Evolutionary conservation across 192 early-diverging fungal genomes (phyloP), one percentile per base, ranked within the genome.

Genomic region (Gamsiella multidivaricata): DNA sequence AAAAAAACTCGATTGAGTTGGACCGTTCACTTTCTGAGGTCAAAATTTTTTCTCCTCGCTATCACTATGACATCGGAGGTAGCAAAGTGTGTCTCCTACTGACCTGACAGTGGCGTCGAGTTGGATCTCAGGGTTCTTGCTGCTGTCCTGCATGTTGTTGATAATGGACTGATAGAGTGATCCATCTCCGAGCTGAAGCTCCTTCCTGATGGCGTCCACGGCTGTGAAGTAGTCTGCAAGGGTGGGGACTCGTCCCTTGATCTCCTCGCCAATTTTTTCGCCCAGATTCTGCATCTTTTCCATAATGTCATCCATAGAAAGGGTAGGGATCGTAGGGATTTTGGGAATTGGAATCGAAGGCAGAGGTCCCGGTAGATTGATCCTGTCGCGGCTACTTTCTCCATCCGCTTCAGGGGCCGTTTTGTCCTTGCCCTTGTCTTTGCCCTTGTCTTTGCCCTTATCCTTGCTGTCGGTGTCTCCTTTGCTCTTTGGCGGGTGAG

Each of bases 91-190:
- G 39, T 41, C 15, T 7, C 11, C 18, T 41, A 59, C 18, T 52
- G 22, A 76, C 78, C 83, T 74, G 36, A 85, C 81, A 10, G 49
- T 55, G 1, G 84, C 84, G 49, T 82, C 81, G 36, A 70, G 60
- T 28, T 81, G 65, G 29, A 85, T 65, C 55, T 85, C 84, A 4
- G 84, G 84, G 74, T 85, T 67, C 17, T 70, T 65, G 33, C 46
- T 67, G 15, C 17, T 57, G 49, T 83, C 78, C 12, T 61, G 55
- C 74, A 78, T 49, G 18, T 78, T 78, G 47, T 22, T 22, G 39
- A 78, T 61, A 22, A 78, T 69, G 5, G 74, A 64, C 61, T 78
- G 74, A 22, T 78, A 78, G 31, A 78, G 61, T 15, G 74, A 78
- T 20, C 74, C 74, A 36, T 78, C 74, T 7, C 74, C 74, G n/a